Evolutionary conservation across 805 yeast species (phyloP), one percentile per base, ranked within the genome.

Genomic region (Cyberlindnera mrakii): DNA sequence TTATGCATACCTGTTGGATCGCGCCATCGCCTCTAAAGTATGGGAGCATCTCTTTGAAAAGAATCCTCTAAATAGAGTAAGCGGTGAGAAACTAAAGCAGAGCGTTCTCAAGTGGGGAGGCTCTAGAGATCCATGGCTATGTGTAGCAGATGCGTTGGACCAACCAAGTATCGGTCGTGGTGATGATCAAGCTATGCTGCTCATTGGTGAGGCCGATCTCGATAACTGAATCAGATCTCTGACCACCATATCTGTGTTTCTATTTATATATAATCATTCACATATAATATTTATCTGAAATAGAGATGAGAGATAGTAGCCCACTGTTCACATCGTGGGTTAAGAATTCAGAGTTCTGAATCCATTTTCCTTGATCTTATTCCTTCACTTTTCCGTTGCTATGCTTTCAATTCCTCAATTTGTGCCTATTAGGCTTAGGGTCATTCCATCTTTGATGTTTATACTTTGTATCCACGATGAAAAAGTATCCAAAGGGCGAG

Each of bases 101-200:
- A 73, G 78, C 45, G 82, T 93, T 0, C 66, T 93, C 46, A 77
- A 77, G 55, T 91, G 96, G 96, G 99, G 99, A 18, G 99, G 99
- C 0, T 77, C 95, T 3, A 73, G 78, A 46, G 89, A 87, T 55
- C 95, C 98, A 0, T 88, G 96, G 95, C 67, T 69, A 17, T 82
- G 95, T 57, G 67, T 93, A 15, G 85, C 95, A 1, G 85, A 84
- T 44, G 89, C 85, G 3, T 66, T 93, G 40, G 88, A 81, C 40
- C 71, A 75, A 27, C 78, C 79, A 1, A 74, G 69, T 37, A 64
- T 89, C 36, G 67, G 68, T 3, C 65, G 68, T 20, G 96, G 96
- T 5, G 95, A 84, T 46, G 67, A 74, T 19, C 63, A 66, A 31
- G 90, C 96, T 2, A 87, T 89, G 88, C 66, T 67, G 45, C 59